These are phyloP conservation scores for Thielaviopsis ethacetica DNA, from an alignment of 2,329 filamentous ascomycete species.

Conservation along the genomic window DNA sequence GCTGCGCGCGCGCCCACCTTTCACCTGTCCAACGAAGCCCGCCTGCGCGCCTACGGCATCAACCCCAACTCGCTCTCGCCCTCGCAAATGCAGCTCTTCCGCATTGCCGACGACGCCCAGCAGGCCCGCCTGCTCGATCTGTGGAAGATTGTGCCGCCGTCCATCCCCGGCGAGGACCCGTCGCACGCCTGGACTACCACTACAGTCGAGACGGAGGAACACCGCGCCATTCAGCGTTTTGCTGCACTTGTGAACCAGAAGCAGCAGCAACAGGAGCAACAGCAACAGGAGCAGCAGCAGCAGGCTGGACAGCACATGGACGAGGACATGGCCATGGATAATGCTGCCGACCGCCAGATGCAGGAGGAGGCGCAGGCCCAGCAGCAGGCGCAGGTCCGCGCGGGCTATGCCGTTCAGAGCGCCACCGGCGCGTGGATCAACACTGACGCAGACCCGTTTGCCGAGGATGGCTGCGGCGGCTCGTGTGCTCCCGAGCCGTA, in stretches of 20 bases:
- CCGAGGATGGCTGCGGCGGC: conserved; percentile 20
- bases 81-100: conserved; percentile 65
- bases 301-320: conserved; percentile 3
- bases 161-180: conserved; percentile 36
- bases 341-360: background rate
- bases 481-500: conserved; percentile 55
- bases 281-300: conserved; percentile 17
- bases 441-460: conserved; percentile 5
- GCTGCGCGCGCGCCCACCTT: background rate
- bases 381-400: conserved; percentile 4
- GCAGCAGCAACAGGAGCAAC: conserved; percentile 18
- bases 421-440: conserved; percentile 5
- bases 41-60: conserved; percentile 51
- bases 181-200: conserved; percentile 36
- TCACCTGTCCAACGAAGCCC: conserved; percentile 27
- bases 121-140: conserved; percentile 62
- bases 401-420: conserved; percentile 4
- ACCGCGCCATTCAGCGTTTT: conserved; percentile 44
- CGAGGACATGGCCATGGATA: conserved; percentile 10
- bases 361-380: background rate
- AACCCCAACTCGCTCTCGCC: conserved; percentile 52
- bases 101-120: conserved; percentile 55
- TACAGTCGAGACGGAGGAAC: conserved; percentile 39
- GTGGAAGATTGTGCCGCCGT: conserved; percentile 67
- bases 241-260: conserved; percentile 23